phyloP scores from a whole-genome alignment of 1,284 basidiomycete genomes.

The Moniliella sp. region DNA sequence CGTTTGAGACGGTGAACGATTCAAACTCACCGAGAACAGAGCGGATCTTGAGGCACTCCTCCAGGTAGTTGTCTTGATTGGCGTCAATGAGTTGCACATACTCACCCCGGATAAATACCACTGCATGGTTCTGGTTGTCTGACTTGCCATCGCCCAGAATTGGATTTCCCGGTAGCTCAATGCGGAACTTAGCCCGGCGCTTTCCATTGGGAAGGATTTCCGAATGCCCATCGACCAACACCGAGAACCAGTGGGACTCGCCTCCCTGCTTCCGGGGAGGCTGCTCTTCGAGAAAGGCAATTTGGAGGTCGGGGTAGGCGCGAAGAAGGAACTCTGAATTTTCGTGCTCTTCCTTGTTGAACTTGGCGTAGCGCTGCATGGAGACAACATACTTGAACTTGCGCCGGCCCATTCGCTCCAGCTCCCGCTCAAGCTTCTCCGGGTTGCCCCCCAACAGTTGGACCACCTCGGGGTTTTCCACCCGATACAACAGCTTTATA shows the following conservation, averaged over 20 bases:
- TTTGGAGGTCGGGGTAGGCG: slow-evolving; percentile 97
- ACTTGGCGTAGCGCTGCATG: slow-evolving; percentile 97
- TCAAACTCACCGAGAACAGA: slow-evolving; percentile 98
- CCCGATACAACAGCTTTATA: slow-evolving; percentile 95
- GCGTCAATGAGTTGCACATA: slow-evolving; percentile 97
- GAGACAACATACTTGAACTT: slow-evolving; percentile 99
- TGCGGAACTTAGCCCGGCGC: slow-evolving; percentile 84
- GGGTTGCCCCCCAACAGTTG: slow-evolving; percentile 92
- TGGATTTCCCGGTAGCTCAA: slow-evolving; percentile 91
- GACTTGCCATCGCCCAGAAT: slow-evolving; percentile 97
- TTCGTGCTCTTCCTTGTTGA: slow-evolving; percentile 97
- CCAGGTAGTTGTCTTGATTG: slow-evolving; percentile 98
- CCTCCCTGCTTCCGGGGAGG: slow-evolving; percentile 75
- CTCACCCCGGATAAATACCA: slow-evolving; percentile 95
- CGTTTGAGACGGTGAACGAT: slow-evolving; percentile 61
- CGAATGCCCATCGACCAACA: slow-evolving; percentile 88
- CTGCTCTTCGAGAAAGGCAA: slow-evolving; percentile 94
- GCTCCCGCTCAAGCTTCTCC: slow-evolving; percentile 81
- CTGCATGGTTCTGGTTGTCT: slow-evolving; percentile 98
- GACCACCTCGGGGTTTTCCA: slow-evolving; percentile 95
- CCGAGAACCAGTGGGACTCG: slow-evolving; percentile 81
- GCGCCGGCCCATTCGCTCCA: slow-evolving; percentile 85
- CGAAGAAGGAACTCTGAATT: slow-evolving; percentile 96
- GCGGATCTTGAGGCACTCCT: slow-evolving; percentile 96
- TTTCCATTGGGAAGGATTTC: slow-evolving; percentile 75